These are phyloP conservation scores for Striga hermonthica DNA, from an alignment of 305 asterid species.

Conservation along the genomic window DNA sequence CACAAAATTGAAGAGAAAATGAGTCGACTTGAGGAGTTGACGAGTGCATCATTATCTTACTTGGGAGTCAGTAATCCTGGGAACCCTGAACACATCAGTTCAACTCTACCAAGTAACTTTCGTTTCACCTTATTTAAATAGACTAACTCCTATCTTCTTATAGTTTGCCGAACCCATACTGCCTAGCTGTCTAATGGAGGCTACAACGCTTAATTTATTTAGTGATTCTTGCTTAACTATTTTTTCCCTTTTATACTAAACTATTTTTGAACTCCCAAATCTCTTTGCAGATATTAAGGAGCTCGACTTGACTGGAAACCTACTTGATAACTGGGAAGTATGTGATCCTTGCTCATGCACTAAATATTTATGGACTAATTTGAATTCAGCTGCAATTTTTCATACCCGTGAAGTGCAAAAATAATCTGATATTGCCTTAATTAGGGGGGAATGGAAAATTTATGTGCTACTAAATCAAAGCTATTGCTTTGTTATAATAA, in stretches of 20 bases:
- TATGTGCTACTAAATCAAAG: constrained; percentile 12
- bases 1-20: constrained; percentile 75
- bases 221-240: not conserved
- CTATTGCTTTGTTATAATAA: constrained; percentile 21
- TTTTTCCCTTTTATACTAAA: constrained; percentile 13
- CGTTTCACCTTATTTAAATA: too few relatives aligned
- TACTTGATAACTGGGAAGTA: constrained; percentile 82
- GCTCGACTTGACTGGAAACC: constrained; percentile 91
- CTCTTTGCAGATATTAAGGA: constrained; percentile 73
- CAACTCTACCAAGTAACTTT: constrained; percentile 71
- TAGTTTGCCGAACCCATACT: too few relatives aligned
- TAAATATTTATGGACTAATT: not conserved
- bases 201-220: too few relatives aligned
- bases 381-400: too few relatives aligned
- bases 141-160: too few relatives aligned
- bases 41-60: constrained; percentile 65
- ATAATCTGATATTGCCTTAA: too few relatives aligned
- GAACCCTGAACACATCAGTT: constrained; percentile 42
- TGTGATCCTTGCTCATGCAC: constrained; percentile 35
- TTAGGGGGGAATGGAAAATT: not conserved
- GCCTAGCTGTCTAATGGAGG: too few relatives aligned
- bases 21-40: constrained; percentile 82
- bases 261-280: constrained; percentile 28
- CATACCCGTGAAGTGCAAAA: too few relatives aligned
- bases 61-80: constrained; percentile 77